Percentiles rank a stretch among this genome's conserved stretches.
These are phyloP conservation scores for Blumeriella jaapii DNA, from an alignment of 2,329 filamentous ascomycete species.

Conservation along the genomic window DNA sequence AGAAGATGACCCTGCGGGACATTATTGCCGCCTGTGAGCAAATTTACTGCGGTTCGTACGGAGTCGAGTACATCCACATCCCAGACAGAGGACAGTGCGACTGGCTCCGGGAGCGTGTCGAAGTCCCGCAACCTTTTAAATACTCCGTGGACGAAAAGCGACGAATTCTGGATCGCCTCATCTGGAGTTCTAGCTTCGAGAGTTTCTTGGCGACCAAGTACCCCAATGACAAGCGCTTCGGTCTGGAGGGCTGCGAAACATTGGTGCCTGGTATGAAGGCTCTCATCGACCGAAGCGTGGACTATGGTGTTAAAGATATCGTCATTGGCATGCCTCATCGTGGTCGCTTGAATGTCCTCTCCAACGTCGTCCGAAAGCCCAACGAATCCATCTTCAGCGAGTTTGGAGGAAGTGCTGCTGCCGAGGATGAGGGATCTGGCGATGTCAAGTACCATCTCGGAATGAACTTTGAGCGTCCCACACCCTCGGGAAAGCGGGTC, in stretches of 20 bases:
- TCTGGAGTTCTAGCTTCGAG: constrained; percentile 98
- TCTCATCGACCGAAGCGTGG: constrained; percentile 92
- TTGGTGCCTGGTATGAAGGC: constrained; percentile 99
- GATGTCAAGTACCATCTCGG: constrained; percentile 99
- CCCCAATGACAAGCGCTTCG: constrained; percentile 98
- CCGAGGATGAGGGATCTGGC: constrained; percentile 89
- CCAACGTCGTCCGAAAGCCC: constrained; percentile 96
- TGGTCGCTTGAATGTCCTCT: constrained; percentile 93
- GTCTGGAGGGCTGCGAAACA: constrained; percentile 92
- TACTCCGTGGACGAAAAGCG: constrained; percentile 98
- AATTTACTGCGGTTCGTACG: constrained; percentile 95
- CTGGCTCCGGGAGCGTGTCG: constrained; percentile 90
- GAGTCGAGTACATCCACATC: constrained; percentile 98
- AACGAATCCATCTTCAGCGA: constrained; percentile 99
- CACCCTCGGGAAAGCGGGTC: constrained; percentile 96
- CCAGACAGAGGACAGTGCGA: constrained; percentile 96
- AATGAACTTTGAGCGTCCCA: constrained; percentile 99
- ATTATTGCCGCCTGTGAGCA: constrained; percentile 89
- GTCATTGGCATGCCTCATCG: constrained; percentile 99
- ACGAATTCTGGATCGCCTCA: constrained; percentile 89
- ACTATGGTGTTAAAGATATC: constrained; percentile 97
- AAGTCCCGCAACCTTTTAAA: constrained; percentile 90
- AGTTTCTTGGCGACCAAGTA: constrained; percentile 93
- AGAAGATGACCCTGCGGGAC: constrained; percentile 94
- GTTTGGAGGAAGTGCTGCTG: constrained; percentile 75